Conservation (phyloP, 2,329 filamentous ascomycete species). For the Venturia asperata region DNA sequence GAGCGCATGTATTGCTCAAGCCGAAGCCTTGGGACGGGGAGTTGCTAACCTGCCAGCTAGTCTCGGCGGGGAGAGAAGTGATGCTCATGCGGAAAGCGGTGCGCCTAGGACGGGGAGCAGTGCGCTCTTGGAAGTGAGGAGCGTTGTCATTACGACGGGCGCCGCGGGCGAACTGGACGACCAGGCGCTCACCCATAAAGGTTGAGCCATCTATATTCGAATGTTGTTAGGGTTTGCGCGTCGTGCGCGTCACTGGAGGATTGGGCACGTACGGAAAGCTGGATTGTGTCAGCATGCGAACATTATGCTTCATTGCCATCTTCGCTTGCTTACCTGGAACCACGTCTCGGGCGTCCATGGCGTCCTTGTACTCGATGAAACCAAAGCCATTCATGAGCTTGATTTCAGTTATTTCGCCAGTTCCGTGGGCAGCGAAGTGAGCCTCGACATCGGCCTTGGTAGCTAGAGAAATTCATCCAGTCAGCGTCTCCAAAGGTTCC, state of each 20-base stretch:
- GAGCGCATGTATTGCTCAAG: slow-evolving; percentile 29
- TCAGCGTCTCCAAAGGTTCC: slow-evolving; percentile 18
- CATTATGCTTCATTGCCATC: neutral
- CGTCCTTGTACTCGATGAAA: slow-evolving; percentile 99
- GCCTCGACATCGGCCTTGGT: slow-evolving; percentile 95
- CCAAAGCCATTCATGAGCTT: slow-evolving; percentile 99
- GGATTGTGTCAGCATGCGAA: slow-evolving; percentile 21
- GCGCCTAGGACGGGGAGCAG: slow-evolving; percentile 75
- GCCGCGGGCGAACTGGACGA: slow-evolving; percentile 95
- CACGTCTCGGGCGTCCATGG: slow-evolving; percentile 95
- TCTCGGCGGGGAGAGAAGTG: slow-evolving; percentile 91
- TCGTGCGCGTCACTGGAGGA: slow-evolving; percentile 10
- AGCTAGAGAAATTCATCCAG: slow-evolving; percentile 48
- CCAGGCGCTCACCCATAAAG: slow-evolving; percentile 95
- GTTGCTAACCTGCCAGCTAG: slow-evolving; percentile 99
- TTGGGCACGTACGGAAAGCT: slow-evolving; percentile 49
- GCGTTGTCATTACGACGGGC: slow-evolving; percentile 63
- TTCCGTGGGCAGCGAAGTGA: slow-evolving; percentile 92
- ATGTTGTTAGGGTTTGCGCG: slow-evolving; percentile 11
- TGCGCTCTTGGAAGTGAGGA: slow-evolving; percentile 56
- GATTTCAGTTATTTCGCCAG: slow-evolving; percentile 96
- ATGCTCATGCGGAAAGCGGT: slow-evolving; percentile 97
- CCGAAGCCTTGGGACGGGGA: slow-evolving; percentile 34
- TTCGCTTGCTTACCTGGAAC: slow-evolving; percentile 70
- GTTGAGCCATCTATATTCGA: slow-evolving; percentile 73